Base-by-base conservation (phyloP, 2,329 filamentous ascomycete species). In the Nigrospora oryzae region DNA sequence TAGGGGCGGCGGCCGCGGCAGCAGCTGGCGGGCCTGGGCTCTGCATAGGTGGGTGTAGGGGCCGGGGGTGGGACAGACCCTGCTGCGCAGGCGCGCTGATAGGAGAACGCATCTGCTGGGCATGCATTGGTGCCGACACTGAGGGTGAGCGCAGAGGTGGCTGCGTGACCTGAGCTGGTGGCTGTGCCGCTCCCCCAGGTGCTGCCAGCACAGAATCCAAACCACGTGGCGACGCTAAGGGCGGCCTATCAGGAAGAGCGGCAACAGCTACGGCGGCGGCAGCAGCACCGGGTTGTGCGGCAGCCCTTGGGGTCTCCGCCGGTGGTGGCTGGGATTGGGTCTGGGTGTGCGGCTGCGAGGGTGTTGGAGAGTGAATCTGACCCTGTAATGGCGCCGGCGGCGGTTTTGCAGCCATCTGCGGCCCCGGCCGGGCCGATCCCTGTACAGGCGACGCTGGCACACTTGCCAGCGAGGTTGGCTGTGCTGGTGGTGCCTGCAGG, bases 141-240 rank as follows among this genome's bases (percentile, higher is more conserved):
- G 53, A 49, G 13, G 52, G 51, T 12, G 46, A 48, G 33, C 46
- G 35, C 15, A 48, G n/a, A 16, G 46, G 46, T 10, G 32, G 46
- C 40, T 45, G 46, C 8, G 40, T 15, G 14, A 33, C 23, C 23
- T 28, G 40, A 11, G 56, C 39, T 34, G 57, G 50, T 31, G 58
- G 52, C 19, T 51, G 54, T 41, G 57, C 53, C 28, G 46, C 42
- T 3, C 35, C 38, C 10, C 38, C 46, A 13, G 59, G 59, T 35
- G 60, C 49, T 41, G 60, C 57, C 11, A 61, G 55, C n/a, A 62
- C 60, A 4, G 59, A 60, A 38, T 61, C 58, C 28, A 61, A 44
- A 31, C 58, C 58, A 35, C 56, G 54, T 5, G 58, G 57, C 3
- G 58, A 56, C 11, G 48, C 44, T 2, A 51, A 23, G 2, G 58